Percentiles rank a stretch among this genome's conserved stretches.
Evolutionary conservation across 805 yeast species (phyloP).

Genomic region (Metschnikowia picachoensis): DNA sequence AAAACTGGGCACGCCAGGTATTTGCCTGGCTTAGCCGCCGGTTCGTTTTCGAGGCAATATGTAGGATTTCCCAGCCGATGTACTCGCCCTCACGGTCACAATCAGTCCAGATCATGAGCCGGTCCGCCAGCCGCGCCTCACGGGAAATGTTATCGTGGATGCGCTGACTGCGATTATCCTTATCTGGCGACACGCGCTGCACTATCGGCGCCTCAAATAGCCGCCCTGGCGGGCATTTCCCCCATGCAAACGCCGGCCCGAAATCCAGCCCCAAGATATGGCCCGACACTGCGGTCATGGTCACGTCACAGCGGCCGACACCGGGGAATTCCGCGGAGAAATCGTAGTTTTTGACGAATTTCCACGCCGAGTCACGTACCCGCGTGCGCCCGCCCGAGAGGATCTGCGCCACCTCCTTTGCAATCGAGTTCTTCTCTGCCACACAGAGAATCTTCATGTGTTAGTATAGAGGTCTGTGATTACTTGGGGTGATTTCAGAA

Average conservation of each 20-base stretch:
- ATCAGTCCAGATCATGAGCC: constrained; percentile 94
- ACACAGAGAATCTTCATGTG: constrained; percentile 81
- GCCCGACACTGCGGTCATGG: constrained; percentile 92
- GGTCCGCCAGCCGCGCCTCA: constrained; percentile 59
- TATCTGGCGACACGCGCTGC: constrained; percentile 35
- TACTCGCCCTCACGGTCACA: constrained; percentile 43
- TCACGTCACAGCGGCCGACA: constrained; percentile 66
- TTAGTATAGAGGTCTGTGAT: background rate
- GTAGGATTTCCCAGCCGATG: constrained; percentile 45
- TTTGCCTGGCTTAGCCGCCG: constrained; percentile 43
- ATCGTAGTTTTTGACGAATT: constrained; percentile 76
- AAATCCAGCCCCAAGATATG: constrained; percentile 71
- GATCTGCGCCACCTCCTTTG: constrained; percentile 72
- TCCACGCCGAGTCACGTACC: constrained; percentile 47
- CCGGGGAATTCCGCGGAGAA: constrained; percentile 63
- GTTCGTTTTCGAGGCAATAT: constrained; percentile 60
- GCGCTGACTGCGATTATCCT: constrained; percentile 22
- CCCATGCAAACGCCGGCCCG: constrained; percentile 60
- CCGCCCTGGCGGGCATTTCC: constrained; percentile 56
- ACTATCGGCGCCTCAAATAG: constrained; percentile 69
- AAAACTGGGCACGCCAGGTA: constrained; percentile 72
- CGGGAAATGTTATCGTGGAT: constrained; percentile 63
- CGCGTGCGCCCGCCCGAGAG: constrained; percentile 68
- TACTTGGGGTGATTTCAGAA: background rate
- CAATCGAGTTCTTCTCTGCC: constrained; percentile 95